These are phyloP conservation scores for Blepharisma stoltei DNA, from an alignment of 73 alveolate genomes.

Conservation along the genomic window DNA sequence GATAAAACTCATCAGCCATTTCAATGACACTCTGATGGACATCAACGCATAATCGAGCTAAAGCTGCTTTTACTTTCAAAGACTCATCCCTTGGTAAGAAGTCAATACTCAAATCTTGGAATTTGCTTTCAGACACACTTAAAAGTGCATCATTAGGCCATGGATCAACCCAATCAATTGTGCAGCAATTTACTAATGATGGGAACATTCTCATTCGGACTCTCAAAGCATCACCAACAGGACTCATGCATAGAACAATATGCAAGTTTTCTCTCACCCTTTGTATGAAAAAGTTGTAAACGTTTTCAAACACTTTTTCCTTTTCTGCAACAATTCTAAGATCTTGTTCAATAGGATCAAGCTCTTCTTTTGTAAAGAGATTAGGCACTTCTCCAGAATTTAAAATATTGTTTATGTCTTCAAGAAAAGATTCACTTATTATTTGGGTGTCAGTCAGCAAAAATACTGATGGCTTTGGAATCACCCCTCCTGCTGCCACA, in stretches of 20 bases:
- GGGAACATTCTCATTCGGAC: conserved; percentile 99
- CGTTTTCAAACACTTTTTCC: conserved; percentile 71
- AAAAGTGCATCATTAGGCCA: conserved; percentile 99
- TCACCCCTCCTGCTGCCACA: conserved; percentile 86
- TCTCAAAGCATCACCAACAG: conserved; percentile 96
- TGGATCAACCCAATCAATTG: conserved; percentile 99
- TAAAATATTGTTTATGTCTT: conserved; percentile 94
- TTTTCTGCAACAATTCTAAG: conserved; percentile 74
- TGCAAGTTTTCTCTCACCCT: conserved; percentile 96
- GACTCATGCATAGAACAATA: conserved; percentile 91
- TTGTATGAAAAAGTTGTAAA: conserved; percentile 90
- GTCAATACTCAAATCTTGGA: conserved; percentile 54
- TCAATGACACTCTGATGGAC: conserved; percentile 88
- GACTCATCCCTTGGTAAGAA: conserved; percentile 55
- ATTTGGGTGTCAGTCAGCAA: conserved; percentile 95
- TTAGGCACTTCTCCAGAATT: conserved; percentile 99
- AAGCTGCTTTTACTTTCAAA: conserved; percentile 35
- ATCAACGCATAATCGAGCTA: conserved; percentile 91
- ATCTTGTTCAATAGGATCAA: conserved; percentile 86
- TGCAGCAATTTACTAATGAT: conserved; percentile 99
- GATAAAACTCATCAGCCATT: conserved; percentile 77
- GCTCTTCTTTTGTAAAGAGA: conserved; percentile 91
- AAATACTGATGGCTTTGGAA: conserved; percentile 74
- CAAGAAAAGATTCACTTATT: conserved; percentile 92
- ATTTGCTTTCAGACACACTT: conserved; percentile 55